phyloP scores from a whole-genome alignment of 1,284 basidiomycete species.

The Gymnopus androsaceus region DNA sequence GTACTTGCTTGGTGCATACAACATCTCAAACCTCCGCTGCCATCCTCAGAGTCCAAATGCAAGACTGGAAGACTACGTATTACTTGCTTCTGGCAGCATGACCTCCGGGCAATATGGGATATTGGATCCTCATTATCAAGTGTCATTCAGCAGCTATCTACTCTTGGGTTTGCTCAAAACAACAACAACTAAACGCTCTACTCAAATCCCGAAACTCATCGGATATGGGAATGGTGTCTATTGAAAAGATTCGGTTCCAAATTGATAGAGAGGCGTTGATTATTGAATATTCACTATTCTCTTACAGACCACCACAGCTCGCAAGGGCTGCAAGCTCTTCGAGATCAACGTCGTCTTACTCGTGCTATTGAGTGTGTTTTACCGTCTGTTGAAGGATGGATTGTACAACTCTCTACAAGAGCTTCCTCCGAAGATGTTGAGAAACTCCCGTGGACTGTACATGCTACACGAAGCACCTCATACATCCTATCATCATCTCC shows the following conservation, averaged over 20 bases:
- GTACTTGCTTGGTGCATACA: constrained; percentile 96
- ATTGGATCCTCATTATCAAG: constrained; percentile 62
- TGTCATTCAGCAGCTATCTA: constrained; percentile 73
- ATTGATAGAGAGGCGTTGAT: constrained; percentile 79
- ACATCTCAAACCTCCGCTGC: constrained; percentile 47
- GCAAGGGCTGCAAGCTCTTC: constrained; percentile 60
- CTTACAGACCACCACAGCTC: constrained; percentile 48
- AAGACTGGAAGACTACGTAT: constrained; percentile 63
- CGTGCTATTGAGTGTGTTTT: constrained; percentile 81
- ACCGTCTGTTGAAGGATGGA: constrained; percentile 86
- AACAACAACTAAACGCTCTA: constrained; percentile 72
- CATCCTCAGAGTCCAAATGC: constrained; percentile 32
- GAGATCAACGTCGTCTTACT: constrained; percentile 67
- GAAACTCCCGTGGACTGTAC: constrained; percentile 74
- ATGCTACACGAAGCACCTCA: constrained; percentile 56
- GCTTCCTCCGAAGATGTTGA: constrained; percentile 74
- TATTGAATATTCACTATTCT: constrained; percentile 86
- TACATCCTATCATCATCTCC: constrained; percentile 32
- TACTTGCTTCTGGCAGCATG: constrained; percentile 95
- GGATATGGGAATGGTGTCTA: constrained; percentile 82
- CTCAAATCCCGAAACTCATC: constrained; percentile 72
- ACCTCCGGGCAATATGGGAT: constrained; percentile 88
- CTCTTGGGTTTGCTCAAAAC: constrained; percentile 80
- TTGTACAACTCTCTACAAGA: constrained; percentile 75
- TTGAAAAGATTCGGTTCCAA: constrained; percentile 80